These are phyloP conservation scores for Solidago caesia DNA, from an alignment of 129 eudicot genomes.

Conservation along the genomic window DNA sequence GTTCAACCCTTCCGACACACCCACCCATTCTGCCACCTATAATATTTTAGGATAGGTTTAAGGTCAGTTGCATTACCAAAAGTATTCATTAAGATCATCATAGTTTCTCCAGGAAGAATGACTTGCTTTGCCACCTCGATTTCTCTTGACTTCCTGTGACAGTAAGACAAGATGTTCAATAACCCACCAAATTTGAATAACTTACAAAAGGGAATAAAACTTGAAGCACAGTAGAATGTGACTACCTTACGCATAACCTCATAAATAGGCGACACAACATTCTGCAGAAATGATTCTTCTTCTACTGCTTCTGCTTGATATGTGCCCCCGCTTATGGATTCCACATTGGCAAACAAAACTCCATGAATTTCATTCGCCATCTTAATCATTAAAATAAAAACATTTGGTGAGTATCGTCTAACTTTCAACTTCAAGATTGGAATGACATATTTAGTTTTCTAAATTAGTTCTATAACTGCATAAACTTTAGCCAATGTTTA, in stretches of 20 bases:
- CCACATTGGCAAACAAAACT: conserved; percentile 65
- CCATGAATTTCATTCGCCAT: conserved; percentile 88
- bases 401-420: conserved; percentile 20
- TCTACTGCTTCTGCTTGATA: conserved; percentile 61
- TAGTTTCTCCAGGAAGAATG: conserved; percentile 99
- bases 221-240: conserved; percentile 6
- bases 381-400: conserved; percentile 35
- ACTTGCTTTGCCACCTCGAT: conserved; percentile 89
- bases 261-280: conserved; percentile 81
- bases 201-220: not conserved
- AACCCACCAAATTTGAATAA: conserved; percentile 17
- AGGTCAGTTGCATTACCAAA: conserved; percentile 62
- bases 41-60: conserved; percentile 1
- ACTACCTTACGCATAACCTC: conserved; percentile 83
- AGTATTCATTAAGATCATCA: conserved; percentile 95
- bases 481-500: not conserved
- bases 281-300: conserved; percentile 76
- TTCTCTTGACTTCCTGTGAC: conserved; percentile 83
- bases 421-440: conserved; percentile 9
- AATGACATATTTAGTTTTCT: not conserved
- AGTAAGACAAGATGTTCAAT: conserved; percentile 31
- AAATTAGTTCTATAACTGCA: conserved; percentile 7
- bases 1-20: not conserved
- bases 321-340: conserved; percentile 65
- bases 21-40: not conserved